Conservation (phyloP, 2,329 filamentous ascomycete species). For the Cordyceps tenuipes region DNA sequence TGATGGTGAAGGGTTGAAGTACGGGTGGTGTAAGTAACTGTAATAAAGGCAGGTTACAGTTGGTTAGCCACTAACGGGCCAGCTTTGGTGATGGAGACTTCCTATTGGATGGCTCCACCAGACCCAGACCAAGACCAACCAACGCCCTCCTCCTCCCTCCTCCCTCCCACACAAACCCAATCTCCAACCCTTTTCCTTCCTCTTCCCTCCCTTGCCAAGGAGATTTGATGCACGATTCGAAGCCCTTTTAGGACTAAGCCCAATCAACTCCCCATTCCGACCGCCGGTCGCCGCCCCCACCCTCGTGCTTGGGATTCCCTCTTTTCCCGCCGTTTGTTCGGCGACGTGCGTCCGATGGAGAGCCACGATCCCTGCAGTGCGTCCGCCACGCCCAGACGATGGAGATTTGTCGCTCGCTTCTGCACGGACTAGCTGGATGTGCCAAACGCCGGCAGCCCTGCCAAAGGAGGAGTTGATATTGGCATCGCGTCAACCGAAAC, state of each 20-base stretch:
- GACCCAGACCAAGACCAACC: background rate
- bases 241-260: background rate
- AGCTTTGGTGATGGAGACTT: slow-evolving; percentile 1
- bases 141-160: background rate
- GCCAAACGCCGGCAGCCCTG: background rate
- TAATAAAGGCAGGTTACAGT: no score
- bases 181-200: background rate
- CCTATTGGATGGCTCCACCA: background rate
- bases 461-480: background rate
- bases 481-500: background rate
- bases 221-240: background rate
- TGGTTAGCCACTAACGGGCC: no score
- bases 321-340: background rate
- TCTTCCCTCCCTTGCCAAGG: background rate
- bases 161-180: background rate
- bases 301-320: background rate
- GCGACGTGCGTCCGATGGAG: background rate
- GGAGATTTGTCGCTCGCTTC: background rate
- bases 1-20: background rate
- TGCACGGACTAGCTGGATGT: background rate
- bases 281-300: background rate
- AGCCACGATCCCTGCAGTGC: background rate
- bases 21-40: background rate
- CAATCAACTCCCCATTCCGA: background rate
- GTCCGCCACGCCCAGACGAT: background rate